These are phyloP conservation scores for Mycosphaerella sp. DNA, from an alignment of 2,329 filamentous ascomycete genomes.

Conservation along the genomic window DNA sequence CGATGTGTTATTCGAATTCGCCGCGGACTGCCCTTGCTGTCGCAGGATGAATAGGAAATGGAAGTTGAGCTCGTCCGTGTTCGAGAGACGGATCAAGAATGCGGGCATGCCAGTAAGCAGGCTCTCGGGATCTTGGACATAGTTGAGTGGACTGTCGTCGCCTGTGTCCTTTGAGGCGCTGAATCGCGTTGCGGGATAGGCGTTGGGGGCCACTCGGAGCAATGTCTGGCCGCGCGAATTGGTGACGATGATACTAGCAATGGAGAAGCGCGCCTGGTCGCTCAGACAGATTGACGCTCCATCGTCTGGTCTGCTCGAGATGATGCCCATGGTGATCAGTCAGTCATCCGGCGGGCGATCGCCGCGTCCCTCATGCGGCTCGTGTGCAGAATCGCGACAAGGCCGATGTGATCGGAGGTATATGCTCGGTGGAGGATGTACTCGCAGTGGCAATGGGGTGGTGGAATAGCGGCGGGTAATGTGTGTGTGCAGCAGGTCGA, in stretches of 20 bases:
- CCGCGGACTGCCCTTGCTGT: constrained; percentile 41
- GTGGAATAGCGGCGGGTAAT: too few relatives aligned
- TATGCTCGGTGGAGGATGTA: too few relatives aligned
- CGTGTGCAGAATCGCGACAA: too few relatives aligned
- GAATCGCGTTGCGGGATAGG: constrained; percentile 76
- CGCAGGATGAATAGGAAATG: constrained; percentile 83
- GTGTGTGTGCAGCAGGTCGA: too few relatives aligned
- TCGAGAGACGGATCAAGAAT: constrained; percentile 79
- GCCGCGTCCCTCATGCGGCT: not conserved
- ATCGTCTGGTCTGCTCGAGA: constrained; percentile 83
- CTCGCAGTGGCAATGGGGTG: too few relatives aligned
- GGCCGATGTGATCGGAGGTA: too few relatives aligned
- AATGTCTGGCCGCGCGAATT: constrained; percentile 72
- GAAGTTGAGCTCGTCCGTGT: constrained; percentile 89
- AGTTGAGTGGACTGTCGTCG: constrained; percentile 76
- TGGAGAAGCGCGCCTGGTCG: constrained; percentile 85
- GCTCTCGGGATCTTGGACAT: constrained; percentile 82
- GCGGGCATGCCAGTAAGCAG: constrained; percentile 46
- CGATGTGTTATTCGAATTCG: constrained; percentile 6
- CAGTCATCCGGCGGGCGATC: constrained; percentile 9
- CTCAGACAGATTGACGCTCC: constrained; percentile 72
- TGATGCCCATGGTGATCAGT: constrained; percentile 68
- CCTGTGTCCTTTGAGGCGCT: constrained; percentile 63
- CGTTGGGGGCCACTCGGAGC: constrained; percentile 73
- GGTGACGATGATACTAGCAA: constrained; percentile 75